A percentile compares a stretch with the other conserved stretches of the same genome.
Evolutionary conservation across 768 basidiomycete species (phyloP).

Genomic region (Amanita thiersii): DNA sequence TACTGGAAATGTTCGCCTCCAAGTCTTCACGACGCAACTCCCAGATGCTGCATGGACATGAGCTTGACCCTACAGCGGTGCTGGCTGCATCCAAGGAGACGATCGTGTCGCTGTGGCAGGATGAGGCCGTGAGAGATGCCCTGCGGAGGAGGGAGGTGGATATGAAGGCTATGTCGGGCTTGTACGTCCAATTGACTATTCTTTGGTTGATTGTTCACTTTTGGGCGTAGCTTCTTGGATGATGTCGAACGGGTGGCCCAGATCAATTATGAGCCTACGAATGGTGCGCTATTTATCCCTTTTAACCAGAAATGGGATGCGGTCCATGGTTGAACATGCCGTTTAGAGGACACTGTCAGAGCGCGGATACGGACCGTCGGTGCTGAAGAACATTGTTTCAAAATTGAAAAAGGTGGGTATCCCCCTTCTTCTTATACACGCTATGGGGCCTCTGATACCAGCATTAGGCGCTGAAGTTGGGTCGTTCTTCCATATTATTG

Average conservation of each 20-base stretch:
- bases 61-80: constrained; percentile 41
- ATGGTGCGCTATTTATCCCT: constrained; percentile 40
- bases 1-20: constrained; percentile 15
- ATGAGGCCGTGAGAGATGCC: constrained; percentile 42
- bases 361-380: constrained; percentile 69
- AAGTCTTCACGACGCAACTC: too few relatives aligned
- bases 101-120: constrained; percentile 55
- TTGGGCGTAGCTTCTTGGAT: constrained; percentile 54
- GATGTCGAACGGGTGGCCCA: constrained; percentile 54
- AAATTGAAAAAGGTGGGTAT: constrained; percentile 43
- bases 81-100: constrained; percentile 55
- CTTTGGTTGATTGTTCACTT: background rate
- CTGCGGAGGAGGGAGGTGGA: constrained; percentile 40
- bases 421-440: too few relatives aligned
- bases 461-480: constrained; percentile 26
- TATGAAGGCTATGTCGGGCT: constrained; percentile 59
- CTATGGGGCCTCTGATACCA: too few relatives aligned
- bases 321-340: too few relatives aligned
- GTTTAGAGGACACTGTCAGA: constrained; percentile 70
- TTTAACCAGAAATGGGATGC: too few relatives aligned
- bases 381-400: constrained; percentile 63
- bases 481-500: constrained; percentile 60
- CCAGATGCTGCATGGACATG: too few relatives aligned
- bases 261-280: constrained; percentile 50
- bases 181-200: constrained; percentile 37